phyloP scores from a whole-genome alignment of 257 asterid genomes.

The Solanum okadae region DNA sequence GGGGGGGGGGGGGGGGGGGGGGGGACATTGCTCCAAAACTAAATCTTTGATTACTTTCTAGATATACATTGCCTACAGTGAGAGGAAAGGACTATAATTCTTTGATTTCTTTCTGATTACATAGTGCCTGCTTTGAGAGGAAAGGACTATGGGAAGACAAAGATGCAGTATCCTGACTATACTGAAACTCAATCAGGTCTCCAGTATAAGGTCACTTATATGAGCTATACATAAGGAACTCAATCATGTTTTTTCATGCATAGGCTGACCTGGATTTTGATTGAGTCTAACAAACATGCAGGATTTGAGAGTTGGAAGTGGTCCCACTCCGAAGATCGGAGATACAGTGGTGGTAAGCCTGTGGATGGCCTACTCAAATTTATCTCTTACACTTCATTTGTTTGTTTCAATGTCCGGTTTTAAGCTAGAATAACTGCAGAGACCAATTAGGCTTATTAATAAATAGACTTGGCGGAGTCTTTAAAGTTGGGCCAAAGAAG shows the following conservation, averaged over 20 bases:
- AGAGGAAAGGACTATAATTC: constrained; percentile 64
- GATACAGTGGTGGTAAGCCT: constrained; percentile 77
- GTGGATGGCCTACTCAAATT: not conserved
- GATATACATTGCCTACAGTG: constrained; percentile 84
- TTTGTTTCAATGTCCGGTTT: not conserved
- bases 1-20: not conserved
- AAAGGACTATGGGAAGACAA: constrained; percentile 92
- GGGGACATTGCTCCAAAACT: not conserved
- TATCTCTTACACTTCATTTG: not conserved
- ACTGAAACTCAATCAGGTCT: constrained; percentile 79
- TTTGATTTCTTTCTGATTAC: constrained; percentile 36
- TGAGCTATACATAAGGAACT: constrained; percentile 7
- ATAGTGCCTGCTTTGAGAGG: constrained; percentile 98
- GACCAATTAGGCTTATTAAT: not conserved
- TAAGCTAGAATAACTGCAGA: not conserved
- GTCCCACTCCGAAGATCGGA: constrained; percentile 71
- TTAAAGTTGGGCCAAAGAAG: not conserved
- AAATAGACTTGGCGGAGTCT: not conserved
- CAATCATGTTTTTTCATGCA: constrained; percentile 8
- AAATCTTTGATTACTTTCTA: constrained; percentile 21
- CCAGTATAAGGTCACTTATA: constrained; percentile 74
- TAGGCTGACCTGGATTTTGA: constrained; percentile 2
- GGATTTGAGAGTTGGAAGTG: constrained; percentile 82
- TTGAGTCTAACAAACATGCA: constrained; percentile 26
- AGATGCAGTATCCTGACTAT: constrained; percentile 90